Base-by-base conservation (phyloP, 2,329 filamentous ascomycete species). In the Niveomyces coronatus region DNA sequence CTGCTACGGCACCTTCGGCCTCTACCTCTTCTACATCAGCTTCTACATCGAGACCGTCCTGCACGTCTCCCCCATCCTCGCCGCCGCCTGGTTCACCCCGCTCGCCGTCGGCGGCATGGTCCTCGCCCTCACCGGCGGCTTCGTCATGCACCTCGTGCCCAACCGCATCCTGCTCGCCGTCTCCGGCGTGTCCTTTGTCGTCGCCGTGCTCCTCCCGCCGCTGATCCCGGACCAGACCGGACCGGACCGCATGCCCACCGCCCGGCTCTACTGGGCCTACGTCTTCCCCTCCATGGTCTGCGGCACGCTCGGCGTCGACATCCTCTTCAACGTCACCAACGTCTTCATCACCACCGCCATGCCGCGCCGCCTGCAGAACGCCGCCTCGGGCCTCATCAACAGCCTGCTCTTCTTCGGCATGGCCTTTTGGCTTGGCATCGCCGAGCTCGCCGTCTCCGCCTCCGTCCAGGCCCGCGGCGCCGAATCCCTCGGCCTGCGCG, bases 331-430 rank as follows among this genome's bases (percentile, higher is more conserved):
- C 51, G 71, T 87, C 1, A 74, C 78, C 14, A 87, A 82, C 49
- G 72, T 88, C 42, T 88, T 84, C 57, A 82, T 86, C 54, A 86
- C 82, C 0, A 86, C 82, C 0, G 74, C 71, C 11, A 64, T 87
- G 45, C 80, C 82, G 0, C 65, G 66, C 4, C 67, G 71, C 10
- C 67, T 76, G 35, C 84, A 89, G 53, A 82, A 81, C 0, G 64
- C 85, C 0, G 83, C 82, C 0, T 81, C 82, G 1, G 82, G 76
- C 0, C 56, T 87, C 31, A 77, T 83, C 50, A 85, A 83, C 58
- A 77, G 74, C 33, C 58, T 85, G 3, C 53, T 86, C 20, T 82
- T 85, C 49, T 64, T 88, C 8, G 79, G 80, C 9, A 80, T 86
- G 49, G 79, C 81, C 1, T 67, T 87, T 36, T 76, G 78, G 60